Conservation (phyloP, 1,284 basidiomycete genomes). For the Cryptococcus sp. region DNA sequence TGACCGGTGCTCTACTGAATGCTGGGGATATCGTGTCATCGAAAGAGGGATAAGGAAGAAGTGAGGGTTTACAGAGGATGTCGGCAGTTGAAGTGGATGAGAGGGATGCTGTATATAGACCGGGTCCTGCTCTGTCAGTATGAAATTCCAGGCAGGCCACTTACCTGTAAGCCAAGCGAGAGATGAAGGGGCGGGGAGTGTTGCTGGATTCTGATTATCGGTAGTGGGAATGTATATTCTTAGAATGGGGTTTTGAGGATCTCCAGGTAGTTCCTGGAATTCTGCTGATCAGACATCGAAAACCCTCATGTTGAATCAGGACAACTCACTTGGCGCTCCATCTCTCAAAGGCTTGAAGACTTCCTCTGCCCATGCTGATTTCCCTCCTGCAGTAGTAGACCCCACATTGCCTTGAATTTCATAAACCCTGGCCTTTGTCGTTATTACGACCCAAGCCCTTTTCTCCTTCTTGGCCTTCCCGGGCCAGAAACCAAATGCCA, state of each 20-base stretch:
- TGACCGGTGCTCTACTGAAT: slow-evolving; percentile 20
- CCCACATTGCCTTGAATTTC: slow-evolving; percentile 69
- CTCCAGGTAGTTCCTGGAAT: slow-evolving; percentile 79
- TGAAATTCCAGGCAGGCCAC: slow-evolving; percentile 16
- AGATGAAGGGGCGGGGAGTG: slow-evolving; percentile 54
- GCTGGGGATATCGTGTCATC: slow-evolving; percentile 63
- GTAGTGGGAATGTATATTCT: slow-evolving; percentile 65
- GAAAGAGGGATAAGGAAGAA: slow-evolving; percentile 58
- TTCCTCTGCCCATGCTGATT: slow-evolving; percentile 65
- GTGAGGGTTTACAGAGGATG: slow-evolving; percentile 31
- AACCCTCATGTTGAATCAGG: not conserved
- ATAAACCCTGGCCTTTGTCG: slow-evolving; percentile 84
- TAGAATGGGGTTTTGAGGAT: slow-evolving; percentile 66
- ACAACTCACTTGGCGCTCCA: slow-evolving; percentile 65
- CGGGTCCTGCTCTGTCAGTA: slow-evolving; percentile 55
- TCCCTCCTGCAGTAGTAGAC: slow-evolving; percentile 30
- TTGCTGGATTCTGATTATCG: slow-evolving; percentile 58
- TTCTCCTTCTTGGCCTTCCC: slow-evolving; percentile 19
- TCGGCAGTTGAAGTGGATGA: slow-evolving; percentile 29
- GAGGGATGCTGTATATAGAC: slow-evolving; percentile 71
- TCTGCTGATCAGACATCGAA: slow-evolving; percentile 51
- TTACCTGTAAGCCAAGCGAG: slow-evolving; percentile 87
- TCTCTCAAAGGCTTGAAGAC: slow-evolving; percentile 72
- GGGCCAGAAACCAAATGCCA: slow-evolving; percentile 66
- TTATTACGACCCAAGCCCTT: slow-evolving; percentile 62